A percentile compares a stretch with the other conserved stretches of the same genome.
phyloP scores from a whole-genome alignment of 176 grass and related monocot genomes.

The Aegilops sharonensis region DNA sequence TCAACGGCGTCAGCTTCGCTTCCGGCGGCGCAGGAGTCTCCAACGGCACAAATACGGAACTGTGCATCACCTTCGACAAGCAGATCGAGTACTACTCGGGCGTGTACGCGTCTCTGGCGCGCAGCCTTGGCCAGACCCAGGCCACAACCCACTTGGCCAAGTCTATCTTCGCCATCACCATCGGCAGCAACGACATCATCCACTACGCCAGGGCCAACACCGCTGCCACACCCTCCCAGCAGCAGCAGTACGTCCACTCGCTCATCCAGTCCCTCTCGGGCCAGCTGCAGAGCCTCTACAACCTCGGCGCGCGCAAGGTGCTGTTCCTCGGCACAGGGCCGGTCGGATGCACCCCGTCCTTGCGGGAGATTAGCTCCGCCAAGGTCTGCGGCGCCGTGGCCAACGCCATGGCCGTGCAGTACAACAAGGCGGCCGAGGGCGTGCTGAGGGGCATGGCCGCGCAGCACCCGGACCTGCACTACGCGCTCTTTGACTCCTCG shows the following conservation, averaged over 20 bases:
- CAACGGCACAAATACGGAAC: conserved; percentile 58
- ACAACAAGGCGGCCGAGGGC: conserved; percentile 48
- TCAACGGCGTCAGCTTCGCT: conserved; percentile 76
- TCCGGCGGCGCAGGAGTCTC: conserved; percentile 67
- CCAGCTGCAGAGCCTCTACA: conserved; percentile 70
- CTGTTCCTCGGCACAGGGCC: conserved; percentile 67
- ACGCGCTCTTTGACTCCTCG: conserved; percentile 63
- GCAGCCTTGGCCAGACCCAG: conserved; percentile 46
- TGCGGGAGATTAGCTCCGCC: conserved; percentile 46
- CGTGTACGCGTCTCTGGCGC: conserved; percentile 43
- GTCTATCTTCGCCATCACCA: no score
- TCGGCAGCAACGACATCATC: no score
- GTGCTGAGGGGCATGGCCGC: conserved; percentile 32
- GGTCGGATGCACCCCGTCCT: conserved; percentile 64
- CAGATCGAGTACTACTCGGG: conserved; percentile 64
- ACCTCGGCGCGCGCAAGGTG: conserved; percentile 66
- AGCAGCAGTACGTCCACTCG: conserved; percentile 41
- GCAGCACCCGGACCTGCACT: conserved; percentile 41
- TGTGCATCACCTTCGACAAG: conserved; percentile 68
- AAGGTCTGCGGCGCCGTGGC: conserved; percentile 45
- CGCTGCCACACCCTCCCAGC: neutral
- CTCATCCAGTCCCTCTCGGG: conserved; percentile 44
- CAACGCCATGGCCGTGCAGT: conserved; percentile 47
- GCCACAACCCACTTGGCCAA: no score
- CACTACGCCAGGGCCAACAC: conserved; percentile 57